Conservation (phyloP, 345 rosid species). For the Eucalyptus melliodora region DNA sequence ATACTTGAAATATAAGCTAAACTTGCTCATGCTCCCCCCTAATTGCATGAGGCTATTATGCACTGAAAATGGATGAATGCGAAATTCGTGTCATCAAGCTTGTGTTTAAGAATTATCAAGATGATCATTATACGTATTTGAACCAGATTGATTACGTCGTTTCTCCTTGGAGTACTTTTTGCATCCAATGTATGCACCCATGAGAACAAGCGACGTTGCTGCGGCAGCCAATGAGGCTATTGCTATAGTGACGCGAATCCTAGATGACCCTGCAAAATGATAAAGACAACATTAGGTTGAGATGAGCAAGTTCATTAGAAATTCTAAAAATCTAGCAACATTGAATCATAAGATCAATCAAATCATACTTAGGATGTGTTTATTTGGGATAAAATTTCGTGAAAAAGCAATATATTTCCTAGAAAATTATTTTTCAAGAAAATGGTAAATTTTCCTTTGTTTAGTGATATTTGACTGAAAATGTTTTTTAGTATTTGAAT, state of each 20-base stretch:
- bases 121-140: not conserved
- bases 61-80: not conserved
- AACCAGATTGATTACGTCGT: not conserved
- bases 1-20: constrained; percentile 35
- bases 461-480: no score
- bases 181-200: not conserved
- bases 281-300: not conserved
- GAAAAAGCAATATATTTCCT: no score
- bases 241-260: not conserved
- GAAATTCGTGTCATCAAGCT: not conserved
- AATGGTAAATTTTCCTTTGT: no score
- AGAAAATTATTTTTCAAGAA: no score
- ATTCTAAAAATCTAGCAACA: not conserved
- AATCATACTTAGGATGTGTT: not conserved
- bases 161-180: not conserved
- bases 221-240: not conserved
- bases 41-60: not conserved
- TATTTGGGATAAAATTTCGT: no score
- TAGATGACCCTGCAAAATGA: not conserved
- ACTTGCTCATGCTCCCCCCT: not conserved
- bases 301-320: not conserved
- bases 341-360: not conserved
- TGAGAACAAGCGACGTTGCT: not conserved
- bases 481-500: no score
- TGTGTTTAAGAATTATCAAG: not conserved